Percentiles rank a stretch among this genome's conserved stretches.
These are phyloP conservation scores for Lepidium aucheri DNA, from an alignment of 345 rosid species.

Conservation along the genomic window DNA sequence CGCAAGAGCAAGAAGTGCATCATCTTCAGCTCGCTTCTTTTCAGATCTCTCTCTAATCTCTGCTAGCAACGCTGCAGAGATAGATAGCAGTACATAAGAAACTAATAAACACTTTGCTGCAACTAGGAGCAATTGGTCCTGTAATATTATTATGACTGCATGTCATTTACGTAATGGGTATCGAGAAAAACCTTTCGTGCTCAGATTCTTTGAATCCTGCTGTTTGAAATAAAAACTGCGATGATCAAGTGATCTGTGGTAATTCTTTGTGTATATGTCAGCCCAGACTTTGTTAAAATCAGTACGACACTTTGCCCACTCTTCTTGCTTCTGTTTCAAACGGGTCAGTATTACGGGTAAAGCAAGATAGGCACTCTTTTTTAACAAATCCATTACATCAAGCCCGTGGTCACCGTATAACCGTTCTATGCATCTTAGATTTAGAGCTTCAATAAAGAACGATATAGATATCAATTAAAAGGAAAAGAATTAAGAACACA, in stretches of 20 bases:
- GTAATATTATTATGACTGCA: no score
- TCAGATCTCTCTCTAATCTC: slow-evolving; percentile 80
- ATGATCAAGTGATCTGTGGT: slow-evolving; percentile 87
- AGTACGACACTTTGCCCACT: slow-evolving; percentile 83
- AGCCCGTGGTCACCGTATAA: slow-evolving; percentile 92
- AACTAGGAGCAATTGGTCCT: no score
- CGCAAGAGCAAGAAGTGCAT: slow-evolving; percentile 62
- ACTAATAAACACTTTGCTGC: no score
- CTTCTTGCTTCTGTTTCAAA: slow-evolving; percentile 92
- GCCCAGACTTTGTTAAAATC: slow-evolving; percentile 95
- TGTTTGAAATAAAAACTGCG: slow-evolving; percentile 94
- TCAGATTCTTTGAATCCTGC: slow-evolving; percentile 83
- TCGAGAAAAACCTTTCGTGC: slow-evolving; percentile 54
- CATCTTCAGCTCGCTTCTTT: slow-evolving; percentile 52
- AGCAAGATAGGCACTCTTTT: slow-evolving; percentile 69
- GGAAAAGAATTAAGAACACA: no score
- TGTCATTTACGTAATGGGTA: no score
- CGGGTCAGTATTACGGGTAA: slow-evolving; percentile 82
- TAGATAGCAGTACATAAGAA: neutral
- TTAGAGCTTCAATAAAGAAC: slow-evolving; percentile 39
- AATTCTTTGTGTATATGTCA: slow-evolving; percentile 77
- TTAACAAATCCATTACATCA: slow-evolving; percentile 77
- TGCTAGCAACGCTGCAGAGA: slow-evolving; percentile 54
- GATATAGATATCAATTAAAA: no score
- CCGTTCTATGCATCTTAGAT: slow-evolving; percentile 82